Base-by-base conservation (phyloP, 2,329 filamentous ascomycete species). In the Penicillium sclerotiorum region DNA sequence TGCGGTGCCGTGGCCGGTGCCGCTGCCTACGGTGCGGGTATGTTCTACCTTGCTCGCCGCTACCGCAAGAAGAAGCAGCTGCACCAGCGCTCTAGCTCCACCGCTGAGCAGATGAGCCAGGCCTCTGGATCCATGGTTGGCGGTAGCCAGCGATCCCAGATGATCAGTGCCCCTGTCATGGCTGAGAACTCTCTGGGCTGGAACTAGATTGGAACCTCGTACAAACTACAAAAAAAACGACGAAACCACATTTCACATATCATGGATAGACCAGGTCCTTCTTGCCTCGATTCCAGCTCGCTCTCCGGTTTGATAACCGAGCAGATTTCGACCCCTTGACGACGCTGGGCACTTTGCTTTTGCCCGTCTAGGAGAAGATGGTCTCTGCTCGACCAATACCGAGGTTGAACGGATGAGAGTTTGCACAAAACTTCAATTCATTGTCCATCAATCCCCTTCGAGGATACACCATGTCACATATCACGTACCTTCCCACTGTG, bases 111-210 rank as follows among this genome's bases (percentile, higher is more conserved):
- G 52, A 90, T 90, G 87, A 86, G 86, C 42, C 87, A 87, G 53
- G 86, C 55, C 38, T 75, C 71, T 13, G 73, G 71, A 20, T 64
- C 68, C 9, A 25, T 65, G 23, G 59, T 70, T 43, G 62, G 63
- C 52, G 69, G 68, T 47, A 92, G 88, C 67, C 88, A 87, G 58
- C 82, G 86, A 55, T 86, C 85, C 47, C 81, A 85, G 64, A 83
- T 87, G 72, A 96, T 96, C 69, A 95, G 89, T 54, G 89, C 90
- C 27, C 92, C 92, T 3, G 88, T 96, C 56, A 92, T 92, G 71
- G 88, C 91, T 3, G 91, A 95, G 77, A 96, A 96, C 80, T 95
- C 90, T 44, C 82, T 96, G 59, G 92, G 92, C 64, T 96, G 92
- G 92, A 95, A 95, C 78, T 96, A 80, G 84, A 63, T 32, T 51